Base-by-base conservation (phyloP, 192 early-diverging fungal genomes). In the Neocallimastix lanati region DNA sequence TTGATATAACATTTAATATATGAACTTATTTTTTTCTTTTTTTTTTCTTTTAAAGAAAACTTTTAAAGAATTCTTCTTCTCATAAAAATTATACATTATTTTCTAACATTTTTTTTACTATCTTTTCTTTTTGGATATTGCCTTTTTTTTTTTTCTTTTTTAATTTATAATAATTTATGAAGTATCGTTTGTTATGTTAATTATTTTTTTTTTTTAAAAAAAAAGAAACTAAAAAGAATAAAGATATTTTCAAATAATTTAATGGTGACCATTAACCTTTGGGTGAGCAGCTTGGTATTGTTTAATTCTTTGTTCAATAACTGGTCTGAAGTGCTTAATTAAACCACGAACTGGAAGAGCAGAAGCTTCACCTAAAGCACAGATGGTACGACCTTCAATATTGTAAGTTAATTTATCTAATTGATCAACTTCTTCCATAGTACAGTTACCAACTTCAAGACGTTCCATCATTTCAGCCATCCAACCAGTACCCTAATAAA, bases 301-400 rank as follows among this genome's bases (percentile, higher is more conserved):
- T 4, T 81, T 82, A 80, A 90, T 90, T 82, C 85, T 86, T 80
- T 81, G 82, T 85, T 94, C 94, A 33, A 95, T 85, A 82, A 93
- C 93, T 25, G 94, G 94, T 29, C 94, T 87, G 89, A 97, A 97
- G 83, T 96, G 93, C 76, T 95, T 91, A 83, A 99, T 96, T 77
- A 99, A 87, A 81, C 95, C 95, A 86, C 94, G 92, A 35, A 99
- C 94, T 16, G 97, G 97, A 96, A 96, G 98, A 77, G 97, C 97
- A 29, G 97, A 96, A 36, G 97, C 97, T 86, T 99, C 97, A 78
- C 96, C 97, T 86, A 99, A 87, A 50, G 97, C 97, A 83, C 97
- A 99, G 83, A 99, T 99, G 21, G 97, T 99, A 84, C 98, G 97
- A 29, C 97, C 97, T 85, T 99, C 97, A 87, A 99, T 99, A 87